Evolutionary conservation across 495 filamentous ascomycete genomes (phyloP).

Genomic region (Talaromyces trachyspermus): DNA sequence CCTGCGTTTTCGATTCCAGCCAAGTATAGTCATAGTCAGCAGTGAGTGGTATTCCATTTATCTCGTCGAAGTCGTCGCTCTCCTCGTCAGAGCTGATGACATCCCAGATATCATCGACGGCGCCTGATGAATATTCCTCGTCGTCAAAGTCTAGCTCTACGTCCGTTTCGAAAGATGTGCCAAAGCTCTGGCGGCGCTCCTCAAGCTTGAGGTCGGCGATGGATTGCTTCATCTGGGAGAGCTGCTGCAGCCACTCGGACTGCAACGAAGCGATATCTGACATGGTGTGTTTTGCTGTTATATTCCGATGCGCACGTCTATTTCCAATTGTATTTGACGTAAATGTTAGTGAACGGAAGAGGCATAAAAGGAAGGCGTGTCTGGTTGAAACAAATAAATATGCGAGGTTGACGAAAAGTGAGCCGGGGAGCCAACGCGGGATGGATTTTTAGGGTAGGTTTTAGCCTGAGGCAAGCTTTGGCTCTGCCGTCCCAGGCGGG

Average conservation of each 20-base stretch:
- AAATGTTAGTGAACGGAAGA: no score
- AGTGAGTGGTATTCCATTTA: constrained; percentile 18
- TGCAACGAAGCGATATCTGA: constrained; percentile 34
- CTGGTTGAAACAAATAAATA: background rate
- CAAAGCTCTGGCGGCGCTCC: constrained; percentile 30
- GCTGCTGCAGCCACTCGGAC: constrained; percentile 63
- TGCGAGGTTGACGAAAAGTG: background rate
- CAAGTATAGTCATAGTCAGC: constrained; percentile 43
- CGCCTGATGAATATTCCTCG: constrained; percentile 52
- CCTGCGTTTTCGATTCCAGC: constrained; percentile 57
- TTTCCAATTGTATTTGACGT: no score
- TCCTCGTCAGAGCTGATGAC: constrained; percentile 65
- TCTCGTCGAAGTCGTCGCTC: constrained; percentile 38
- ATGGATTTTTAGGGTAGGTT: constrained; percentile 1
- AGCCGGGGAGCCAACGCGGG: constrained; percentile 3
- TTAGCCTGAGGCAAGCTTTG: no score
- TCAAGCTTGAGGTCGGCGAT: constrained; percentile 61
- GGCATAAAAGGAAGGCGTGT: background rate
- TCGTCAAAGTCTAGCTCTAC: constrained; percentile 54
- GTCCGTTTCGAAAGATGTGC: constrained; percentile 47
- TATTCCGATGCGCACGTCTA: no score
- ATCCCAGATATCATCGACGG: constrained; percentile 83
- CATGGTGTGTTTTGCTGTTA: constrained; percentile 24
- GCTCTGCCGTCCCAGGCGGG: no score
- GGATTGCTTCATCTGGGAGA: constrained; percentile 64